phyloP scores from a whole-genome alignment of 768 basidiomycete genomes.

The Ramaria rubella region DNA sequence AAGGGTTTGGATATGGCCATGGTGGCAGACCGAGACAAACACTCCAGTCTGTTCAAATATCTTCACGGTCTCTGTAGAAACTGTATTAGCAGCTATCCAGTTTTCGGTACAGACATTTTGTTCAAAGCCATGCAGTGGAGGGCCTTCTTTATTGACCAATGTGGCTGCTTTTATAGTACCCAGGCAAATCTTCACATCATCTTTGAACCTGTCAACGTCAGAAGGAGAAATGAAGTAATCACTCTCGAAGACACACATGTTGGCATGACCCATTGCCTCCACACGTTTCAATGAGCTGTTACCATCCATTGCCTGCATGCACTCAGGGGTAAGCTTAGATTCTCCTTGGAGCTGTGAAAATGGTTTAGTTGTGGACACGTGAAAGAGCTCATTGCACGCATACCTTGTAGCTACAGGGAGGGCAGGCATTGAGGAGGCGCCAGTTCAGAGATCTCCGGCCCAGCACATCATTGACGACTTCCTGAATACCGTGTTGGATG shows the following conservation, averaged over 20 bases:
- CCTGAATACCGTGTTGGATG: constrained; percentile 1
- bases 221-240: no score
- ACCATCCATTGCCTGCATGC: not conserved
- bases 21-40: constrained; percentile 30
- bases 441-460: not conserved
- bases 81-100: constrained; percentile 27
- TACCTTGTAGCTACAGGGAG: not conserved
- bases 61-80: constrained; percentile 27
- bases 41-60: constrained; percentile 33
- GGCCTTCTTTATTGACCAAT: not conserved
- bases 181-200: not conserved
- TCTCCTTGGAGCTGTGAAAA: not conserved
- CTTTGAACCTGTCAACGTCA: no score
- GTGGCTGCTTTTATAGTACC: not conserved
- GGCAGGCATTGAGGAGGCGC: not conserved
- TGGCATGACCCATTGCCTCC: not conserved
- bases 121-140: not conserved
- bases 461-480: not conserved
- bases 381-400: not conserved
- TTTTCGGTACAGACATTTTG: constrained; percentile 20
- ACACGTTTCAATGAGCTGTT: constrained; percentile 20
- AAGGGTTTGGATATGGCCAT: constrained; percentile 26
- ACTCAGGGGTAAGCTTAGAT: not conserved
- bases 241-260: no score
- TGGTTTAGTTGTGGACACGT: not conserved